phyloP scores from a whole-genome alignment of 75 land plant species.

The Pseudotsuga menziesii region DNA sequence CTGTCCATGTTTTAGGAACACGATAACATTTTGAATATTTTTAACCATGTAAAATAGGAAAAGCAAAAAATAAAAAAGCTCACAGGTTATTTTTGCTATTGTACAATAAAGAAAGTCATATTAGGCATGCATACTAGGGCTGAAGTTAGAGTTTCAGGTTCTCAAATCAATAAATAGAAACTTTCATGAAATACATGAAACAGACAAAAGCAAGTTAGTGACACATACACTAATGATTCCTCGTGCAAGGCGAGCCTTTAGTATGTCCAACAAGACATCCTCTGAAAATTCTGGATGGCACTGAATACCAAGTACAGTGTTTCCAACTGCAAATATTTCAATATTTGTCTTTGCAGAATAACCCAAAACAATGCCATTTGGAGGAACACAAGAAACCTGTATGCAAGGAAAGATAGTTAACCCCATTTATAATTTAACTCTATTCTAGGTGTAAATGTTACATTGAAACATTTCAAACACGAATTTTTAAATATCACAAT shows the following conservation, averaged over 20 bases:
- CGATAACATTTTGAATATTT: background rate
- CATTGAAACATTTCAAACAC: background rate
- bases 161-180: background rate
- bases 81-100: background rate
- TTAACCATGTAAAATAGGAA: background rate
- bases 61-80: background rate
- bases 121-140: background rate
- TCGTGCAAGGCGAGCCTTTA: conserved; percentile 14
- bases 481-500: background rate
- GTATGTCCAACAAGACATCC: conserved; percentile 25
- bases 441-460: background rate
- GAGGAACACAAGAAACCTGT: conserved; percentile 30
- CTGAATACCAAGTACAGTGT: conserved; percentile 28
- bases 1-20: background rate
- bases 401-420: background rate
- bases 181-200: background rate
- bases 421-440: background rate
- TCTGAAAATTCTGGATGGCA: conserved; percentile 36
- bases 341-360: conserved; percentile 22
- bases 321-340: conserved; percentile 32
- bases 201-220: background rate
- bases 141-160: background rate
- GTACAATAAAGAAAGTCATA: background rate
- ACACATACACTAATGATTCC: conserved; percentile 13
- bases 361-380: conserved; percentile 26